Conservation (phyloP, 1,284 basidiomycete genomes). For the Amylostereum areolatum region DNA sequence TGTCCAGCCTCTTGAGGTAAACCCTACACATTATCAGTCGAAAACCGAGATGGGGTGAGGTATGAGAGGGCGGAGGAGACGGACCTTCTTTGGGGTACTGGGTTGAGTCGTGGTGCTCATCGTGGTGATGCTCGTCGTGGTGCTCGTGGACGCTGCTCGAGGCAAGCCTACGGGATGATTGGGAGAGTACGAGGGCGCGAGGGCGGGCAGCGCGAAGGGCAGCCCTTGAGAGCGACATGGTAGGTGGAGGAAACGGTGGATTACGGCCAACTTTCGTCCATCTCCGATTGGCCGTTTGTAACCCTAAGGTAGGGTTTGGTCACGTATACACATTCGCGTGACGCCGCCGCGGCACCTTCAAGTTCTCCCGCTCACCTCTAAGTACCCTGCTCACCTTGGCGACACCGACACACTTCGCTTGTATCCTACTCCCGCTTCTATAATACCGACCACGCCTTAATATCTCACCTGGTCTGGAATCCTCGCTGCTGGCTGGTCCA, state of each 20-base stretch:
- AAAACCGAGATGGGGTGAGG: no score
- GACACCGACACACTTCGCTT: background rate
- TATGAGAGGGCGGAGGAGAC: conserved; percentile 11
- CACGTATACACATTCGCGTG: background rate
- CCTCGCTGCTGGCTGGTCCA: no score
- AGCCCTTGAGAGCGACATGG: conserved; percentile 32
- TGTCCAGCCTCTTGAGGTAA: conserved; percentile 58
- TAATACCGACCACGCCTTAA: conserved; percentile 7
- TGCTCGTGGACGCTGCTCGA: conserved; percentile 30
- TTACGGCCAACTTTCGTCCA: background rate
- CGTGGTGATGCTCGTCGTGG: conserved; percentile 26
- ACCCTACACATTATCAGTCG: conserved; percentile 32
- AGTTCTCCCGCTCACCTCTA: no score
- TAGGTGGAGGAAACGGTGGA: conserved; percentile 2
- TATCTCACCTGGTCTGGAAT: background rate
- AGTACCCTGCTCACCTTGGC: no score
- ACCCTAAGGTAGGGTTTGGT: background rate
- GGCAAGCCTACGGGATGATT: conserved; percentile 30
- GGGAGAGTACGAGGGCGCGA: conserved; percentile 15
- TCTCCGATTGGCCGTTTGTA: background rate
- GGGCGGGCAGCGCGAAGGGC: conserved; percentile 22
- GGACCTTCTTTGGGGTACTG: conserved; percentile 57
- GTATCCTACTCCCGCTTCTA: conserved; percentile 1
- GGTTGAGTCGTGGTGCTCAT: conserved; percentile 34
- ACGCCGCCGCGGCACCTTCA: background rate